Base-by-base conservation (phyloP, 2,329 filamentous ascomycete species). In the Pestalotiopsis sp. region DNA sequence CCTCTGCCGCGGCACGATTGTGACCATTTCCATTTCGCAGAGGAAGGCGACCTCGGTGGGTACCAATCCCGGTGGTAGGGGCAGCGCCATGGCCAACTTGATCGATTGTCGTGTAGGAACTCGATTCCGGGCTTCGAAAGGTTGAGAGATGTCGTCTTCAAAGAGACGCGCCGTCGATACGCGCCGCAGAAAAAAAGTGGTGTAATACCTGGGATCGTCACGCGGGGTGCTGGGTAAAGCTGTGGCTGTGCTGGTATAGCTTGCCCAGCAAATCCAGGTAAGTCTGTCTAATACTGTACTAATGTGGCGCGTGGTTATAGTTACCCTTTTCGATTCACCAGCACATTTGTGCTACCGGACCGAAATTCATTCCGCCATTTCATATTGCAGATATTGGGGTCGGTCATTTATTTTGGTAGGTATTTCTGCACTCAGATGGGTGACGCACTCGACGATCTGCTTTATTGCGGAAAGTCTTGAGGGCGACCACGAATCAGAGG, bases 11-110 rank as follows among this genome's bases (percentile, higher is more conserved):
- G 96, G 96, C 64, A 98, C 90, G 25, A 99, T 89, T 0, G 95
- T 98, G 68, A 99, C 92, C 76, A 94, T 89, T 83, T 98, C 95
- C 94, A 98, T 98, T 83, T 99, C 96, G 81, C 95, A 97, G 36
- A 98, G 85, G 78, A 98, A 99, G 65, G 94, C 93, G 60, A 97
- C 92, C 83, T 99, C 96, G 72, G 93, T 86, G 69, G 96, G 94
- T 75, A 93, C 92, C 59, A 98, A 87, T 80, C 91, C 83, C 1
- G 76, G 71, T 13, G 75, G 74, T 36, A 78, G 66, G 36, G 77
- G 75, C 31, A 78, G 75, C 38, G 78, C 78, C 78, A 79, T 77
- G 31, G 11, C 27, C n/a, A n/a, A 49, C 27, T 45, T 49, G 40
- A 49, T 27, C 40, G 61, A 14, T 52, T 36, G 3, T 20, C 4